Conservation (phyloP, 441 rosid species). For the Croton laevigatus region DNA sequence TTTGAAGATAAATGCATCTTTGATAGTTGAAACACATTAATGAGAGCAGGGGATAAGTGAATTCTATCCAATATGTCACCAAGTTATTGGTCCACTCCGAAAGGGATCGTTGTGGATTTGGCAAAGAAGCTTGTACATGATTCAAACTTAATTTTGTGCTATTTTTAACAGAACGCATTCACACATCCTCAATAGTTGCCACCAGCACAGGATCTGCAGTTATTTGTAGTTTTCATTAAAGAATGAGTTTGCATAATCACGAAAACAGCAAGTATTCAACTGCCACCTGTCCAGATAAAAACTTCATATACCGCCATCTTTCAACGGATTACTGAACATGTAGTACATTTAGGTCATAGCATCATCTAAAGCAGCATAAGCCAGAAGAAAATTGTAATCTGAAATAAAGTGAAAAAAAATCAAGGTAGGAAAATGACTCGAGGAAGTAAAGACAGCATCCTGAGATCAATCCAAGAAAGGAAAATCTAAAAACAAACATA, state of each 20-base stretch:
- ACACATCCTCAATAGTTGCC: neutral
- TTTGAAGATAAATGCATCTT: slow-evolving; percentile 16
- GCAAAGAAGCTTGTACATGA: neutral
- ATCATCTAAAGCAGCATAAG: neutral
- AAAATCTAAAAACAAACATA: neutral
- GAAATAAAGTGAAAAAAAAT: neutral
- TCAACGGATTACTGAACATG: neutral
- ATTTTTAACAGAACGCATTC: neutral
- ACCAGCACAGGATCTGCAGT: too few relatives aligned
- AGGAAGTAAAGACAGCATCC: neutral
- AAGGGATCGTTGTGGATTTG: neutral
- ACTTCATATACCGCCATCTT: neutral
- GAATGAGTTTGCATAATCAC: too few relatives aligned
- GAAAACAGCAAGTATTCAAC: neutral
- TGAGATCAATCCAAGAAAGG: neutral
- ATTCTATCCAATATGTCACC: neutral
- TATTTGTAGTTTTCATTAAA: too few relatives aligned
- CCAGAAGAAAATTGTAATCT: neutral
- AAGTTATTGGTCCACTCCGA: neutral
- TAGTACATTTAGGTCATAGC: neutral
- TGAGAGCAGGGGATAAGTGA: slow-evolving; percentile 15
- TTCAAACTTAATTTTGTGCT: neutral
- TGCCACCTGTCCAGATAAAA: neutral
- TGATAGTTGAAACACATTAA: slow-evolving; percentile 16
- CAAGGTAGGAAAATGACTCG: neutral